Percentiles rank a stretch among this genome's conserved stretches.
phyloP scores from a whole-genome alignment of 352 stramenopile species.

The Paralagenidium karlingii region DNA sequence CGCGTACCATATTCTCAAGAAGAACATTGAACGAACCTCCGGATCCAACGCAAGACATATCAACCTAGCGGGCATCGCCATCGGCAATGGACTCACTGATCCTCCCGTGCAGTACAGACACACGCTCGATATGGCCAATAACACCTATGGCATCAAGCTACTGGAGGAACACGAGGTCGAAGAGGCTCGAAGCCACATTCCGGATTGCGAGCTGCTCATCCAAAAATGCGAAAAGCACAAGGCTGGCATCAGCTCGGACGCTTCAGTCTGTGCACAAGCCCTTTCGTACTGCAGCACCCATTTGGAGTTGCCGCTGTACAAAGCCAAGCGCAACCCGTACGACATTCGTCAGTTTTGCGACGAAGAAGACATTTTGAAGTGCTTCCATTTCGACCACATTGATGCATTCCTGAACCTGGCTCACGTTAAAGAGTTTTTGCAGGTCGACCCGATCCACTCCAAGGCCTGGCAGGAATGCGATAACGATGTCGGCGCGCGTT shows the following conservation, averaged over 20 bases:
- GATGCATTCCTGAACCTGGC: constrained; percentile 46
- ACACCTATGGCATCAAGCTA: constrained; percentile 57
- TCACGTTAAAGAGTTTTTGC: constrained; percentile 29
- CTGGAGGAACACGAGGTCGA: no score
- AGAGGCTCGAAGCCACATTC: no score
- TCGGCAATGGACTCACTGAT: constrained; percentile 69
- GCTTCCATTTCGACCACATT: constrained; percentile 48
- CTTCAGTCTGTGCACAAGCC: no score
- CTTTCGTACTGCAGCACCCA: no score
- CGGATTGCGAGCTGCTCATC: background rate
- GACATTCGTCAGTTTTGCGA: constrained; percentile 52
- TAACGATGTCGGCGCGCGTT: no score
- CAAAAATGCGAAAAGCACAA: background rate
- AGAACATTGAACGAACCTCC: constrained; percentile 3
- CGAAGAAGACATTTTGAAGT: constrained; percentile 32
- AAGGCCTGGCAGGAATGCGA: constrained; percentile 34
- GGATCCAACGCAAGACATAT: constrained; percentile 23
- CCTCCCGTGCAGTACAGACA: constrained; percentile 39
- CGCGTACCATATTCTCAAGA: constrained; percentile 31
- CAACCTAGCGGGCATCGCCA: constrained; percentile 61
- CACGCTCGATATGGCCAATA: constrained; percentile 71
- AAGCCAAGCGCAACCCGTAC: constrained; percentile 33
- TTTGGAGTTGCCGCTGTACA: no score
- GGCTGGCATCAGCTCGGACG: no score
- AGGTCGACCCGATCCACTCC: no score